Conservation (phyloP, 2,329 filamentous ascomycete species). For the Magnaporthales sp. region DNA sequence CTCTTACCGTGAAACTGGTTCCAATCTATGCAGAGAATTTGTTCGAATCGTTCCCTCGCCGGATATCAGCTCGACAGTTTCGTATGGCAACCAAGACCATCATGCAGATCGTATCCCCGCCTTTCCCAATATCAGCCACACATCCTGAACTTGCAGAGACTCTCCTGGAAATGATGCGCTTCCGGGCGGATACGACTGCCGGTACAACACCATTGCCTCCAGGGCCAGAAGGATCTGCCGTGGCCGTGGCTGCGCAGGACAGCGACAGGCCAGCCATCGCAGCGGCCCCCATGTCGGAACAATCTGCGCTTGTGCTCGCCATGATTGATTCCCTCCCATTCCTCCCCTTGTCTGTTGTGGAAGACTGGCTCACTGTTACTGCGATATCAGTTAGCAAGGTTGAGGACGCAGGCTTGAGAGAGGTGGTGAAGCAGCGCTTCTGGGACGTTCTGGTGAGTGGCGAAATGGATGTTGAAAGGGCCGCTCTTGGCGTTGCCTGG, state of each 20-base stretch:
- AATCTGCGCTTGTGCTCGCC: conserved; percentile 67
- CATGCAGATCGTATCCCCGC: conserved; percentile 72
- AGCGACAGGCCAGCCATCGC: conserved; percentile 17
- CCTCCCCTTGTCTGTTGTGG: conserved; percentile 58
- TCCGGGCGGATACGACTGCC: conserved; percentile 49
- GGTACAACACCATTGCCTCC: conserved; percentile 32
- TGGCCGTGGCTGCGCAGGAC: conserved; percentile 17
- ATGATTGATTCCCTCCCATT: conserved; percentile 73
- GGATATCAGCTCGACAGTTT: conserved; percentile 78
- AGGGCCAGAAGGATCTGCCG: conserved; percentile 25
- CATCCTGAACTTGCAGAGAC: conserved; percentile 74
- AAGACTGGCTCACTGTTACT: conserved; percentile 71
- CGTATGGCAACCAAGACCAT: conserved; percentile 80
- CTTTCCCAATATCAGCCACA: conserved; percentile 61
- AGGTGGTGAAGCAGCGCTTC: conserved; percentile 60
- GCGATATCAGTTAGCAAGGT: conserved; percentile 61
- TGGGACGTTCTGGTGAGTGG: conserved; percentile 73
- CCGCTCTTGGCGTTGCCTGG: conserved; percentile 73
- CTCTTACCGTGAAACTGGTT: conserved; percentile 60
- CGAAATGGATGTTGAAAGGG: conserved; percentile 82
- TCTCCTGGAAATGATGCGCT: conserved; percentile 67
- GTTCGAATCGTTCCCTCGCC: conserved; percentile 68
- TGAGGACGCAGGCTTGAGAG: conserved; percentile 50
- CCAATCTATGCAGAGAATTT: conserved; percentile 80
- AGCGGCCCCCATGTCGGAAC: conserved; percentile 54